Base-by-base conservation (phyloP, 1,284 basidiomycete species). In the Sporisorium graminicola region DNA sequence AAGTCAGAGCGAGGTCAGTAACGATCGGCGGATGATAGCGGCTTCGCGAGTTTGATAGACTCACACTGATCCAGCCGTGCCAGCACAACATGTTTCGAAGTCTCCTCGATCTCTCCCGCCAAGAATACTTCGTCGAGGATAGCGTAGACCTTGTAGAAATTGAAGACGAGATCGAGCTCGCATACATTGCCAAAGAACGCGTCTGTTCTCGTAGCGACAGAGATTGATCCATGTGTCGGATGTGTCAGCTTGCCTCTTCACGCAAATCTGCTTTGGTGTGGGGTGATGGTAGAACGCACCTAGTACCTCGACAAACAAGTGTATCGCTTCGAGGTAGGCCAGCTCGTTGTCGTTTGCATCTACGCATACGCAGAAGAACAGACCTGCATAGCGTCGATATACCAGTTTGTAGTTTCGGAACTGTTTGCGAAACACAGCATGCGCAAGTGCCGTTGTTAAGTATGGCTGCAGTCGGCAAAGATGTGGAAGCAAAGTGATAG, bases 101-200 rank as follows among this genome's bases (percentile, higher is more conserved):
- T 98, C 87, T 99, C 97, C 87, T 98, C 94, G 52, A 99, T 93
- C 87, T 98, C 96, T 14, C 97, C 97, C 2, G 96, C 96, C n/a
- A 99, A 89, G 87, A 99, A 98, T 51, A 98, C 94, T 84, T 99
- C 96, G 86, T 99, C 97, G 63, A 99, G 89, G 62, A 99, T 98
- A 1, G 97, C 94, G 81, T 98, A 98, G 63, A 92, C 94, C 89
- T 98, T 98, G 88, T 98, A 98, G 86, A 99, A 99, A 84, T 98
- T 98, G 88, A 98, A 99, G 2, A 99, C 96, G 3, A 99, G 90
- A 84, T 99, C 90, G 20, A 98, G 89, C 86, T 98, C 95, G 87
- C 95, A 98, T 0, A 99, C 96, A 82, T 98, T 98, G 86, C 96
- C 94, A 84, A 99, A 99, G 88, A 98, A 98, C 0, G 94, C 91